A percentile compares a stretch with the other conserved stretches of the same genome.
Conservation (phyloP, 1,284 basidiomycete species). For the Vanrija pseudolonga region DNA sequence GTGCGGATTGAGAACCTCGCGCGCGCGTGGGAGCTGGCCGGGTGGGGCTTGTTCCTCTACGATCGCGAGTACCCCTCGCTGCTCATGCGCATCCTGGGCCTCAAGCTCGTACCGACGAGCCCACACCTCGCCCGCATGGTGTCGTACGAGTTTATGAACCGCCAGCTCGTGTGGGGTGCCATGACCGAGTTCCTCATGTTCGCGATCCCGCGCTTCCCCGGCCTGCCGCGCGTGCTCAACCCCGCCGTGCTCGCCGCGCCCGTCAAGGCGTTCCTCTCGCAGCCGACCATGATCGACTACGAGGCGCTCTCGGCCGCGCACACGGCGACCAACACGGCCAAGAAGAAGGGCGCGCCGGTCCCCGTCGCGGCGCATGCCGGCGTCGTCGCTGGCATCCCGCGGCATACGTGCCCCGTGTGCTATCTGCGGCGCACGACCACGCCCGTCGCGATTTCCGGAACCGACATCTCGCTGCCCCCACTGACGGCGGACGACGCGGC, state of each 20-base stretch:
- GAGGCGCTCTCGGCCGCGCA: conserved; percentile 12
- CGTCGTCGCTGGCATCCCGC: conserved; percentile 39
- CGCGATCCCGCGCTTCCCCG: conserved; percentile 75
- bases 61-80: conserved; percentile 85
- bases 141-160: conserved; percentile 98
- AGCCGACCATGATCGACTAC: conserved; percentile 29
- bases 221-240: conserved; percentile 55
- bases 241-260: conserved; percentile 51
- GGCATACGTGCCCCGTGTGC: conserved; percentile 51
- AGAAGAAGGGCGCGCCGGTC: conserved; percentile 3
- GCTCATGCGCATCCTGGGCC: conserved; percentile 72
- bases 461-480: conserved; percentile 15
- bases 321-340: conserved; percentile 12
- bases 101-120: conserved; percentile 73
- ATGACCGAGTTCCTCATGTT: conserved; percentile 98
- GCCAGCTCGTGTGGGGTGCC: conserved; percentile 98
- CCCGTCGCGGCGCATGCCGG: conserved; percentile 31
- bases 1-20: conserved; percentile 62
- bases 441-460: conserved; percentile 27
- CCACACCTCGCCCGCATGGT: conserved; percentile 74
- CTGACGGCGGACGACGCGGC: conserved; percentile 5
- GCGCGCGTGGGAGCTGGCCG: conserved; percentile 63
- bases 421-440: conserved; percentile 29
- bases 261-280: conserved; percentile 23
- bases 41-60: conserved; percentile 80